phyloP scores from a whole-genome alignment of 2,329 filamentous ascomycete genomes.

The Penicillium sp. region DNA sequence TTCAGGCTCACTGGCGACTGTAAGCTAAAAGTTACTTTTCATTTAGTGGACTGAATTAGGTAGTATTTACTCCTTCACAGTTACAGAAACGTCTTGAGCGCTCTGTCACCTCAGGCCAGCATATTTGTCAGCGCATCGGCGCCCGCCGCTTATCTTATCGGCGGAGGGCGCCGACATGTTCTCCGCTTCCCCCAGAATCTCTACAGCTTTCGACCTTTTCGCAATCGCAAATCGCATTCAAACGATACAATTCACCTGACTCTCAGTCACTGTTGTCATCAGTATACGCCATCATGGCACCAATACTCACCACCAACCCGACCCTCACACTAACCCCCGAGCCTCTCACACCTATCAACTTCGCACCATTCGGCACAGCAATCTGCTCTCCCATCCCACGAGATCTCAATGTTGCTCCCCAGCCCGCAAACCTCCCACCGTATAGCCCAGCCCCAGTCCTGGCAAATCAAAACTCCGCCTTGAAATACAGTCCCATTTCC shows the following conservation, averaged over 20 bases:
- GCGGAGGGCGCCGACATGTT: conserved; percentile 1
- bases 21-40: no score
- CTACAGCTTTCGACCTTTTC: not conserved
- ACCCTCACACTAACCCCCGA: conserved; percentile 55
- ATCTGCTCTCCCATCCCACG: conserved; percentile 69
- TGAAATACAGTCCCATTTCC: conserved; percentile 84
- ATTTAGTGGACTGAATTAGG: no score
- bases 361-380: conserved; percentile 79
- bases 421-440: conserved; percentile 47
- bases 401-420: conserved; percentile 46
- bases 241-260: not conserved
- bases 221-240: not conserved
- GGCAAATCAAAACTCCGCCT: conserved; percentile 82
- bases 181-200: not conserved
- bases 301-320: conserved; percentile 34
- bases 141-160: conserved; percentile 2
- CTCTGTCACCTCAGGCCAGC: not conserved
- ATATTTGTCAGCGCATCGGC: not conserved
- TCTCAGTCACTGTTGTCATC: not conserved
- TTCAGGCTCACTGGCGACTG: fast-evolving
- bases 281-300: conserved; percentile 27
- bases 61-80: no score
- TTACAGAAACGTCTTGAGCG: no score
- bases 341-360: conserved; percentile 68
- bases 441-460: conserved; percentile 56